phyloP scores from a whole-genome alignment of 148 eudicot genomes.

The Heliamphora exappendiculata region DNA sequence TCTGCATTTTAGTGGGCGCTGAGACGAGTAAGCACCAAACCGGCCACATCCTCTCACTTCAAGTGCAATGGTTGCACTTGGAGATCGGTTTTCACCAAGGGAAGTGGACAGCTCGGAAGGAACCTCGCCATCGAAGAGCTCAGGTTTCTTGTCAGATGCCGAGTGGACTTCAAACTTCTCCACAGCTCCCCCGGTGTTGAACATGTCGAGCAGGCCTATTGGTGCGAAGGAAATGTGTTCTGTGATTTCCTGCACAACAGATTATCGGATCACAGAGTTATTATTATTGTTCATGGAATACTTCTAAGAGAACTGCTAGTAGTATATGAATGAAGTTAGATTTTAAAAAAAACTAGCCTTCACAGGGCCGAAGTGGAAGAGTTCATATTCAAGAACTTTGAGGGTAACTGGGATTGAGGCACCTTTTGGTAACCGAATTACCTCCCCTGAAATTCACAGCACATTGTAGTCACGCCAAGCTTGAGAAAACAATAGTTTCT shows the following conservation, averaged over 20 bases:
- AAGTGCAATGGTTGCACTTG: constrained; percentile 39
- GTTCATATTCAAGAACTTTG: constrained; percentile 78
- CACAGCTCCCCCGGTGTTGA: constrained; percentile 72
- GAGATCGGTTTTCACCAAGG: constrained; percentile 20
- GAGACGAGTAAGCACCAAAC: constrained; percentile 71
- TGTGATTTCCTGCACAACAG: constrained; percentile 45
- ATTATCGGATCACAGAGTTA: not conserved
- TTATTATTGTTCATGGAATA: not conserved
- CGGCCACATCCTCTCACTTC: constrained; percentile 75
- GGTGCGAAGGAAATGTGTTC: constrained; percentile 66
- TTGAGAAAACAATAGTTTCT: not conserved
- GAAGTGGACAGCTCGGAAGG: constrained; percentile 19
- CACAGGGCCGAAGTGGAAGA: constrained; percentile 80
- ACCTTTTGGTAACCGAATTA: constrained; percentile 56
- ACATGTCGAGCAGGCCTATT: constrained; percentile 84
- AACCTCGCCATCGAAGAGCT: constrained; percentile 26
- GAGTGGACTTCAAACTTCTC: constrained; percentile 39
- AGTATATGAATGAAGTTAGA: not conserved
- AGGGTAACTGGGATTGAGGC: constrained; percentile 76
- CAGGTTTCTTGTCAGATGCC: constrained; percentile 22
- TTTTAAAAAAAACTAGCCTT: constrained; percentile 34
- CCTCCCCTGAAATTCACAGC: constrained; percentile 38
- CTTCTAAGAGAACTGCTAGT: not conserved
- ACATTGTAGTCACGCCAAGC: not conserved
- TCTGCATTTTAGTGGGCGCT: constrained; percentile 50